Conservation (phyloP, 1,284 basidiomycete species). For the Cryptococcus sp. region DNA sequence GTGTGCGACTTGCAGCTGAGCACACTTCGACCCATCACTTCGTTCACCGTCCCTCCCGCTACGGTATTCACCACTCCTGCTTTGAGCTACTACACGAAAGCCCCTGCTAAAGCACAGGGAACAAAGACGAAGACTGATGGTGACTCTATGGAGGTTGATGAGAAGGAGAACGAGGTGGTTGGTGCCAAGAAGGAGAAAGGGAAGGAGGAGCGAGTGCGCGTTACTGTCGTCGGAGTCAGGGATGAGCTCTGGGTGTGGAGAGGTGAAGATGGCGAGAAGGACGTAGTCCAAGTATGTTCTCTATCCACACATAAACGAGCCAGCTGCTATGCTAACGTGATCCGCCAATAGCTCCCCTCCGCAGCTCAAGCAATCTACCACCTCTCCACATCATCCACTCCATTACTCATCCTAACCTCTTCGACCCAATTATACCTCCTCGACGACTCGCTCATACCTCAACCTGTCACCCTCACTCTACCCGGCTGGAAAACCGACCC, state of each 20-base stretch:
- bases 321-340: too few species aligned
- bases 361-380: slow-evolving; percentile 22
- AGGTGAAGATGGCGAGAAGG: slow-evolving; percentile 41
- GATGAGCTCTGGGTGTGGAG: slow-evolving; percentile 45
- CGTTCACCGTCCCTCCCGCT: slow-evolving; percentile 50
- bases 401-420: slow-evolving; percentile 22
- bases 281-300: slow-evolving; percentile 22
- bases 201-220: slow-evolving; percentile 19
- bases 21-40: slow-evolving; percentile 47
- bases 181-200: slow-evolving; percentile 7
- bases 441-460: slow-evolving; percentile 13
- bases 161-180: not conserved
- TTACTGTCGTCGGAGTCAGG: slow-evolving; percentile 41
- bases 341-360: not conserved
- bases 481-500: not conserved
- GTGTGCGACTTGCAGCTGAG: slow-evolving; percentile 32
- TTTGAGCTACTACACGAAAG: slow-evolving; percentile 34
- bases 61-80: slow-evolving; percentile 46
- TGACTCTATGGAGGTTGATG: slow-evolving; percentile 18
- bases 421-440: slow-evolving; percentile 22
- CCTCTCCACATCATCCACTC: slow-evolving; percentile 10
- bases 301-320: too few species aligned
- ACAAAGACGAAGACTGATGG: slow-evolving; percentile 11
- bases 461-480: not conserved
- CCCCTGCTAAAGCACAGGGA: not conserved